Evolutionary conservation across 2,329 filamentous ascomycete genomes (phyloP).

Genomic region (Sclerotinia glacialis): DNA sequence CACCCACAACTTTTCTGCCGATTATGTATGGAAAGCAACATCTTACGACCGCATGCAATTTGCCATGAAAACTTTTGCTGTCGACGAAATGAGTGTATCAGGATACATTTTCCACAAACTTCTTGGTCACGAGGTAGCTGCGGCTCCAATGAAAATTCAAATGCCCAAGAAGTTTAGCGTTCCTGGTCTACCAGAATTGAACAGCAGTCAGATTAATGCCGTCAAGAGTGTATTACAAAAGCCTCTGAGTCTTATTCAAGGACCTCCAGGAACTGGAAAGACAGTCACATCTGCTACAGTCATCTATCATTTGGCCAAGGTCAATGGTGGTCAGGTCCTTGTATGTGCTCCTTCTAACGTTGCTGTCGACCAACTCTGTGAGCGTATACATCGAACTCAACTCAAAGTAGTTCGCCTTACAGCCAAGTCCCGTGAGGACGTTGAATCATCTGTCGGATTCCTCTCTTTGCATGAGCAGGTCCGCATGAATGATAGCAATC

Average conservation of each 20-base stretch:
- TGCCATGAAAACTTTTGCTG: conserved; percentile 98
- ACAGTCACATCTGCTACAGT: conserved; percentile 98
- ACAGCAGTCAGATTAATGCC: conserved; percentile 91
- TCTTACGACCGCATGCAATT: conserved; percentile 99
- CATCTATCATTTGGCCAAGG: conserved; percentile 95
- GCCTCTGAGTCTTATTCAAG: conserved; percentile 92
- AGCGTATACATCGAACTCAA: conserved; percentile 90
- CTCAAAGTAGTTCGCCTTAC: conserved; percentile 96
- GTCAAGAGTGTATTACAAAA: conserved; percentile 94
- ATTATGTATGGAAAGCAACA: conserved; percentile 99
- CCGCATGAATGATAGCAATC: conserved; percentile 93
- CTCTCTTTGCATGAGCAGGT: conserved; percentile 95
- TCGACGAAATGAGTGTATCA: conserved; percentile 97
- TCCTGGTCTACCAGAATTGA: conserved; percentile 89
- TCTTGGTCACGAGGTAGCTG: conserved; percentile 89
- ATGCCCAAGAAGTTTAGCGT: conserved; percentile 97
- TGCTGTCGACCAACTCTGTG: conserved; percentile 95
- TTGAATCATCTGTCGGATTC: conserved; percentile 97
- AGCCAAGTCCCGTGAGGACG: conserved; percentile 98
- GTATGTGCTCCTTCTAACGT: conserved; percentile 98
- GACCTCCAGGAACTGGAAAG: conserved; percentile 95
- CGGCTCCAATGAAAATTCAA: conserved; percentile 91
- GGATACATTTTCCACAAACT: conserved; percentile 98
- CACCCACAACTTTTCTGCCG: conserved; percentile 95
- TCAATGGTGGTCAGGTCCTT: conserved; percentile 89